A percentile compares a stretch with the other conserved stretches of the same genome.
Conservation (phyloP, 2,329 filamentous ascomycete species). For the Pseudodiploospora longispora region DNA sequence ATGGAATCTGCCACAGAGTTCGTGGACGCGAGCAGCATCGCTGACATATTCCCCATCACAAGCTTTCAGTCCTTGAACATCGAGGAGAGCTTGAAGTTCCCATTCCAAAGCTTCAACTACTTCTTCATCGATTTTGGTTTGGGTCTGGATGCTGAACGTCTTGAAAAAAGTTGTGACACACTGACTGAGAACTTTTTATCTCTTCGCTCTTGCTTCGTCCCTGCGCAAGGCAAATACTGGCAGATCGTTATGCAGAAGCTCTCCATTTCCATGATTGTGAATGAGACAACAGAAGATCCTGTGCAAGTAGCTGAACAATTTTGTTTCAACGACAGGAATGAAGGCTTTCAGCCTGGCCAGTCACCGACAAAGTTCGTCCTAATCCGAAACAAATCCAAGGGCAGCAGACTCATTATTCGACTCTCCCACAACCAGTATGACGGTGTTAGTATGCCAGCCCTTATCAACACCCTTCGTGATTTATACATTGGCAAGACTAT, state of each 20-base stretch:
- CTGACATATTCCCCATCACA: conserved; percentile 13
- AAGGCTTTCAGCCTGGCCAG: conserved; percentile 3
- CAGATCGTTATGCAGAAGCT: conserved; percentile 13
- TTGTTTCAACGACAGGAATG: conserved; percentile 5
- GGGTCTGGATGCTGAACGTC: conserved; percentile 9
- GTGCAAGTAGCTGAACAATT: conserved; percentile 8
- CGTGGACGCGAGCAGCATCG: conserved; percentile 4
- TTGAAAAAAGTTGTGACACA: conserved; percentile 10
- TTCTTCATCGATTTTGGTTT: conserved; percentile 15
- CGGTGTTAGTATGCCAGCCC: conserved; percentile 33
- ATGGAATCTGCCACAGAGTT: conserved; percentile 6
- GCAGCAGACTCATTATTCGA: conserved; percentile 13
- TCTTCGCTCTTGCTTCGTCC: conserved; percentile 14
- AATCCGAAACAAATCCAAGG: conserved; percentile 10
- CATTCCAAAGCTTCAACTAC: conserved; percentile 14
- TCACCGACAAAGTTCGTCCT: conserved; percentile 10
- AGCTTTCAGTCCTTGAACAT: conserved; percentile 11
- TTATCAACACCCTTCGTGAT: conserved; percentile 28
- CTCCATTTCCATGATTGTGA: conserved; percentile 6
- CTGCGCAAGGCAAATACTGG: conserved; percentile 11
- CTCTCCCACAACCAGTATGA: conserved; percentile 43
- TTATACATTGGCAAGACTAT: conserved; percentile 23
- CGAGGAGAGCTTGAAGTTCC: neutral
- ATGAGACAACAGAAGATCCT: conserved; percentile 4
- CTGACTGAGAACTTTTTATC: conserved; percentile 13